These are phyloP conservation scores for Lipomyces starkeyi DNA, from an alignment of 805 yeast species.

Conservation along the genomic window DNA sequence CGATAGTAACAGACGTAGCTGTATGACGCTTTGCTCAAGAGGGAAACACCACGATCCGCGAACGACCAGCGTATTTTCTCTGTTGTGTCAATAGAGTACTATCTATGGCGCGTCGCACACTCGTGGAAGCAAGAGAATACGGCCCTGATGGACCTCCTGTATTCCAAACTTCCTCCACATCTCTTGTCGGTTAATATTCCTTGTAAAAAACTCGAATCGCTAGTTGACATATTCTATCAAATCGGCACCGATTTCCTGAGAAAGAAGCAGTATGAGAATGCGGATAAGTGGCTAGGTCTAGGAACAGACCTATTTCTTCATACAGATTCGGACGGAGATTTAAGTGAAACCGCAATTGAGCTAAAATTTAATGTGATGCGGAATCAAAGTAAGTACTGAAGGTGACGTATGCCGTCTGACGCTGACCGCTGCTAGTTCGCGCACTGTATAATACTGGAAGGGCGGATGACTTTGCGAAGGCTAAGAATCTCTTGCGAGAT, in stretches of 20 bases:
- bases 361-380: constrained; percentile 23
- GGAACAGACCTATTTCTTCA: constrained; percentile 15
- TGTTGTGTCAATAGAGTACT: constrained; percentile 17
- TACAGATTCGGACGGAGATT: constrained; percentile 8
- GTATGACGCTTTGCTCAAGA: background rate
- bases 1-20: background rate
- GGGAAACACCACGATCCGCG: background rate
- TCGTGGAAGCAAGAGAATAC: constrained; percentile 23
- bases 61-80: background rate
- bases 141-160: constrained; percentile 27
- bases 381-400: constrained; percentile 1
- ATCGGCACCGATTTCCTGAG: constrained; percentile 20
- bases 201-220: constrained; percentile 17
- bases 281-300: constrained; percentile 20
- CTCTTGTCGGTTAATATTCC: constrained; percentile 7
- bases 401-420: background rate
- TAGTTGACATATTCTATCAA: constrained; percentile 21
- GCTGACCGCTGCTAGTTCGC: constrained; percentile 2
- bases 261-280: constrained; percentile 10
- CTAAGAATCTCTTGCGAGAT: constrained; percentile 15
- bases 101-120: constrained; percentile 18
- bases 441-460: constrained; percentile 12
- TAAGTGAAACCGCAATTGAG: constrained; percentile 10
- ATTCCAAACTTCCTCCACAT: constrained; percentile 16
- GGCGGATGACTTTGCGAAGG: constrained; percentile 9